These are phyloP conservation scores for Trichoderma citrinoviride DNA, from an alignment of 2,329 filamentous ascomycete species.

Conservation along the genomic window DNA sequence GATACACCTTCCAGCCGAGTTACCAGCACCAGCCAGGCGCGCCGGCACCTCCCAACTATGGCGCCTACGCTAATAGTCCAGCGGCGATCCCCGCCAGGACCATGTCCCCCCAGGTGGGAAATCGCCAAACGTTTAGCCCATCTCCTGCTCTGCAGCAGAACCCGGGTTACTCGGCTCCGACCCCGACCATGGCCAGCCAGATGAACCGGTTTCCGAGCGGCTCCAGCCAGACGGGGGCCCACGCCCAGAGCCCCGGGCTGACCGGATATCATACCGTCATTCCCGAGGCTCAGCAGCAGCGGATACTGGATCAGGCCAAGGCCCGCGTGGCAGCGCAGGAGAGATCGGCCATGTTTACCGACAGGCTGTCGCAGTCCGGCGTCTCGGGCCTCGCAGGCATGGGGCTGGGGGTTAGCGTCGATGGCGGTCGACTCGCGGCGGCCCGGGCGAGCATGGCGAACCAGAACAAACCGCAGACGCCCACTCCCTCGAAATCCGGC, in stretches of 20 bases:
- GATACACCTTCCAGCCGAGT: constrained; percentile 42
- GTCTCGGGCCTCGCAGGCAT: constrained; percentile 39
- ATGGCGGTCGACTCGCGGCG: constrained; percentile 34
- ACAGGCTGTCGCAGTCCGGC: constrained; percentile 49
- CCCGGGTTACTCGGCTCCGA: constrained; percentile 35
- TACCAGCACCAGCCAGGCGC: constrained; percentile 40
- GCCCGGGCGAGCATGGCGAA: constrained; percentile 38
- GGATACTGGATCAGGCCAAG: constrained; percentile 51
- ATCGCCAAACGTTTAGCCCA: constrained; percentile 40
- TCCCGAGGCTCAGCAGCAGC: constrained; percentile 49
- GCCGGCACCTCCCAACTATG: constrained; percentile 39
- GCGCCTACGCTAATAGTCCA: constrained; percentile 43
- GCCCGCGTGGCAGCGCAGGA: constrained; percentile 47
- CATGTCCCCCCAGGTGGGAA: constrained; percentile 46
- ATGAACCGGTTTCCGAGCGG: constrained; percentile 38
- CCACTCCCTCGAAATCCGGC: constrained; percentile 31
- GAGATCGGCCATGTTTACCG: constrained; percentile 40
- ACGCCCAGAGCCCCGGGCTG: constrained; percentile 38
- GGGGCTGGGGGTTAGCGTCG: constrained; percentile 34
- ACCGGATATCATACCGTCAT: constrained; percentile 51
- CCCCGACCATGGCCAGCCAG: constrained; percentile 31
- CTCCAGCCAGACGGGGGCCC: constrained; percentile 31
- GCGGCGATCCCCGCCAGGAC: constrained; percentile 40
- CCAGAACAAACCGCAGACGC: constrained; percentile 40
- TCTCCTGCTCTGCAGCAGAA: constrained; percentile 39